These are phyloP conservation scores for Babesia gibsoni DNA, from an alignment of 169 alveolate species.

Conservation along the genomic window DNA sequence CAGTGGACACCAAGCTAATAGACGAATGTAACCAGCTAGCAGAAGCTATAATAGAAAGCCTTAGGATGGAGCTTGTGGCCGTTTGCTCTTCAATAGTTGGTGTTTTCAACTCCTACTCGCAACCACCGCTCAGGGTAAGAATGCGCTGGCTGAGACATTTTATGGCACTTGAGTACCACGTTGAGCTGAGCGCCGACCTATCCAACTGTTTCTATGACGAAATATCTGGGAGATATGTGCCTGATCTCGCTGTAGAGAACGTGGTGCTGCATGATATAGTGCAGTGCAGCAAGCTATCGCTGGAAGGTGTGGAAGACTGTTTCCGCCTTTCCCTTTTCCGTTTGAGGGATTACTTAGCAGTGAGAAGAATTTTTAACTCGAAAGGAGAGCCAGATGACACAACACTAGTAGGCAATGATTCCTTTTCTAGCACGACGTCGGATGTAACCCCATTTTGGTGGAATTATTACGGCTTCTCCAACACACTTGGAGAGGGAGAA, in stretches of 20 bases:
- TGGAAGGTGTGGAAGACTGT: slow-evolving; percentile 15
- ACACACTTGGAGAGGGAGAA: slow-evolving; percentile 63
- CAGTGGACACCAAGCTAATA: slow-evolving; percentile 5
- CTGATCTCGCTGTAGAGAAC: slow-evolving; percentile 20
- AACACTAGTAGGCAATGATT: not conserved
- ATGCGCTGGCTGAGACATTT: slow-evolving; percentile 46
- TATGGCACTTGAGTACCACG: slow-evolving; percentile 48
- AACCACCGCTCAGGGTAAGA: slow-evolving; percentile 50
- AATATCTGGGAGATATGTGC: slow-evolving; percentile 33
- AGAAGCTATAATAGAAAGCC: slow-evolving; percentile 9
- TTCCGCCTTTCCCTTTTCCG: slow-evolving; percentile 33
- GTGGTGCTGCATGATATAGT: slow-evolving; percentile 57
- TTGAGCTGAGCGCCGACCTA: slow-evolving; percentile 41
- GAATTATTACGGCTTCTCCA: slow-evolving; percentile 47
- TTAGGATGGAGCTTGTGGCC: slow-evolving; percentile 25
- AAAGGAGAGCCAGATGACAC: not conserved
- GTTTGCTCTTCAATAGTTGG: slow-evolving; percentile 46
- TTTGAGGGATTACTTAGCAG: slow-evolving; percentile 5
- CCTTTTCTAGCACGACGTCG: not conserved
- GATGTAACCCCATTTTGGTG: slow-evolving; percentile 66
- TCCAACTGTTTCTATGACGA: slow-evolving; percentile 23
- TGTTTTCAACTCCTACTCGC: slow-evolving; percentile 25
- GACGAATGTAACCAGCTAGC: slow-evolving; percentile 46
- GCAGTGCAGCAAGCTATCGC: slow-evolving; percentile 45
- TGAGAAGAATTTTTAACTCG: not conserved